These are phyloP conservation scores for Sclerotinia nivalis DNA, from an alignment of 2,329 filamentous ascomycete genomes.

Conservation along the genomic window DNA sequence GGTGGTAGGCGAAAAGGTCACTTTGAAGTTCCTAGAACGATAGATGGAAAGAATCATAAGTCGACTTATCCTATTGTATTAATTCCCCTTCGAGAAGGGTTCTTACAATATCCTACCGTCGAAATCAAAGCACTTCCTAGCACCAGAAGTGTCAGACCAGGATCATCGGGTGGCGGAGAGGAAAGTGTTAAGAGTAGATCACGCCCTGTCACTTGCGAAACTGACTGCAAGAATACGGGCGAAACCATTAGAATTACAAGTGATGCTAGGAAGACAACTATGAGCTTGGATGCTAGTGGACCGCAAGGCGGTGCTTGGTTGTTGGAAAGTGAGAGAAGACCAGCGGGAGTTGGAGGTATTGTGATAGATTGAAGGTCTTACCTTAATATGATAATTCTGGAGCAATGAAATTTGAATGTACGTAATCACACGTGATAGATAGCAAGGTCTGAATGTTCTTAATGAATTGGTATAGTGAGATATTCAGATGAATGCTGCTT, in stretches of 20 bases:
- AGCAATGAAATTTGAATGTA: neutral
- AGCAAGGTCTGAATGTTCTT: neutral
- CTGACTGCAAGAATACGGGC: constrained; percentile 75
- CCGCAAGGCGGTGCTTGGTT: constrained; percentile 66
- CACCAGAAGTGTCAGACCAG: constrained; percentile 31
- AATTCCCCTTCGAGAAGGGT: constrained; percentile 77
- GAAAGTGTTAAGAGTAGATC: constrained; percentile 30
- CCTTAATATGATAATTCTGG: neutral
- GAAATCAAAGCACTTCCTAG: constrained; percentile 68
- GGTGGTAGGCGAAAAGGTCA: constrained; percentile 79
- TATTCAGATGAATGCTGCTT: neutral
- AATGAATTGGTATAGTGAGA: neutral
- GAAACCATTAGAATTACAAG: constrained; percentile 75
- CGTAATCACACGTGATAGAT: neutral
- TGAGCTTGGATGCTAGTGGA: constrained; percentile 69
- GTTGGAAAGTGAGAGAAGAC: constrained; percentile 57
- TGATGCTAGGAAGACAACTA: constrained; percentile 69
- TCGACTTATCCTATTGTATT: constrained; percentile 67
- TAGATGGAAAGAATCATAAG: constrained; percentile 48
- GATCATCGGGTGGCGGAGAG: constrained; percentile 29
- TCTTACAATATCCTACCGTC: constrained; percentile 73
- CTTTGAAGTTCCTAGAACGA: constrained; percentile 60
- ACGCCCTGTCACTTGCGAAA: constrained; percentile 62
- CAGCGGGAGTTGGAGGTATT: constrained; percentile 24
- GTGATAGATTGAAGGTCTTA: constrained; percentile 24